A percentile compares a stretch with the other conserved stretches of the same genome.
These are phyloP conservation scores for Aspergillus sp. DNA, from an alignment of 2,329 filamentous ascomycete species.

Conservation along the genomic window DNA sequence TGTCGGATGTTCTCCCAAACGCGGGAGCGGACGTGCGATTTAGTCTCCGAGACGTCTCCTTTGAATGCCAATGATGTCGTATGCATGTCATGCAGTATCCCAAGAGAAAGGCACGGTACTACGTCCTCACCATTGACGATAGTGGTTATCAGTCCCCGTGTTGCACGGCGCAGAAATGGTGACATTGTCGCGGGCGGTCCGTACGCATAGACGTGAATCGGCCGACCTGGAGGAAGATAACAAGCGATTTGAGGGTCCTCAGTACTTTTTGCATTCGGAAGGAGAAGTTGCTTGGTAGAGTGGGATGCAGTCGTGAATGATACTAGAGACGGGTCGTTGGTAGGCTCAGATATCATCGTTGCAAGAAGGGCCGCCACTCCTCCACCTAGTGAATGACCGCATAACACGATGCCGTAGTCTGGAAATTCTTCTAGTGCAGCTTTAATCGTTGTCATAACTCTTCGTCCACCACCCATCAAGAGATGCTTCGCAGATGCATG, in stretches of 20 bases:
- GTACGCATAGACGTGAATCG: slow-evolving; percentile 78
- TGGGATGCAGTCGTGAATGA: slow-evolving; percentile 62
- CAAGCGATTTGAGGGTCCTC: slow-evolving; percentile 31
- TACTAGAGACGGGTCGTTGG: slow-evolving; percentile 48
- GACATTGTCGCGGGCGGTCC: slow-evolving; percentile 74
- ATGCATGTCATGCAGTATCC: slow-evolving; percentile 73
- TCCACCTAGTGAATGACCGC: slow-evolving; percentile 68
- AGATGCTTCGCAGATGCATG: slow-evolving; percentile 69
- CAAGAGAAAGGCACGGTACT: slow-evolving; percentile 71
- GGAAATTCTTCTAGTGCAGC: slow-evolving; percentile 65
- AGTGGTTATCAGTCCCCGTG: slow-evolving; percentile 72
- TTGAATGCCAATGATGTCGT: slow-evolving; percentile 72
- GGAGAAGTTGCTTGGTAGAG: slow-evolving; percentile 30
- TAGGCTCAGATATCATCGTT: slow-evolving; percentile 68
- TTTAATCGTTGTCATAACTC: slow-evolving; percentile 65
- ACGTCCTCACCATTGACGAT: slow-evolving; percentile 72
- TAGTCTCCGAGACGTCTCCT: slow-evolving; percentile 66
- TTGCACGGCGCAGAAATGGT: slow-evolving; percentile 66
- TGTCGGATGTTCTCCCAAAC: slow-evolving; percentile 66
- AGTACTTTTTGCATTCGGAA: slow-evolving; percentile 9
- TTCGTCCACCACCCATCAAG: slow-evolving; percentile 65
- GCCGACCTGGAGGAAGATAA: slow-evolving; percentile 64
- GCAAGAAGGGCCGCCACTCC: slow-evolving; percentile 69
- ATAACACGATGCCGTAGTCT: slow-evolving; percentile 69
- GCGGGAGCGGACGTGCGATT: slow-evolving; percentile 64